Conservation (phyloP, 352 stramenopile genomes). For the Nothophytophthora sp. region DNA sequence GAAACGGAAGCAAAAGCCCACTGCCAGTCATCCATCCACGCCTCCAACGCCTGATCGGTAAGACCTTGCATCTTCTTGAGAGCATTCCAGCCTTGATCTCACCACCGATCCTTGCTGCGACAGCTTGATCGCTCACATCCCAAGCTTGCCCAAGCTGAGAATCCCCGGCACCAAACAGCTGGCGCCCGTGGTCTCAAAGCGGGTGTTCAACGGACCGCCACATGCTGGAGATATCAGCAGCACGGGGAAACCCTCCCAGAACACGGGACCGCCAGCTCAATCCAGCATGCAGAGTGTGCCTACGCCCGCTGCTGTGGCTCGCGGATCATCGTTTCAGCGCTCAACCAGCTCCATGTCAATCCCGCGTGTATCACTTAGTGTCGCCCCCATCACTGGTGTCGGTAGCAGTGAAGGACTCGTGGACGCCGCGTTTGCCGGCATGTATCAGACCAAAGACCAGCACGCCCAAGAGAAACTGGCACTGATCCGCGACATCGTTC, state of each 20-base stretch:
- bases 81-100: too few relatives aligned
- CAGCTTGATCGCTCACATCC: conserved; percentile 16
- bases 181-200: conserved; percentile 29
- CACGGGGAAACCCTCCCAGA: conserved; percentile 9
- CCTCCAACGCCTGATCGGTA: conserved; percentile 6
- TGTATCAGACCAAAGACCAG: conserved; percentile 69
- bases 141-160: conserved; percentile 53
- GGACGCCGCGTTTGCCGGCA: conserved; percentile 44
- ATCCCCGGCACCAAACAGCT: conserved; percentile 53
- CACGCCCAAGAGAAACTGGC: conserved; percentile 68
- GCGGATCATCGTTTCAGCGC: conserved; percentile 15
- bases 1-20: too few relatives aligned
- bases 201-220: conserved; percentile 19
- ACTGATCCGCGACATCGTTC: conserved; percentile 74
- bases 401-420: conserved; percentile 10
- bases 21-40: too few relatives aligned
- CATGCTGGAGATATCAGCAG: conserved; percentile 1
- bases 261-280: not conserved
- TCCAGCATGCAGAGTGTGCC: not conserved
- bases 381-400: conserved; percentile 1
- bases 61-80: too few relatives aligned
- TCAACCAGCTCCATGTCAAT: conserved; percentile 9
- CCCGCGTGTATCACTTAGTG: too few relatives aligned
- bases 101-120: conserved; percentile 4
- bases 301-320: not conserved